These are phyloP conservation scores for Phytopythium cucurbitacearum DNA, from an alignment of 352 stramenopile genomes.

Conservation along the genomic window DNA sequence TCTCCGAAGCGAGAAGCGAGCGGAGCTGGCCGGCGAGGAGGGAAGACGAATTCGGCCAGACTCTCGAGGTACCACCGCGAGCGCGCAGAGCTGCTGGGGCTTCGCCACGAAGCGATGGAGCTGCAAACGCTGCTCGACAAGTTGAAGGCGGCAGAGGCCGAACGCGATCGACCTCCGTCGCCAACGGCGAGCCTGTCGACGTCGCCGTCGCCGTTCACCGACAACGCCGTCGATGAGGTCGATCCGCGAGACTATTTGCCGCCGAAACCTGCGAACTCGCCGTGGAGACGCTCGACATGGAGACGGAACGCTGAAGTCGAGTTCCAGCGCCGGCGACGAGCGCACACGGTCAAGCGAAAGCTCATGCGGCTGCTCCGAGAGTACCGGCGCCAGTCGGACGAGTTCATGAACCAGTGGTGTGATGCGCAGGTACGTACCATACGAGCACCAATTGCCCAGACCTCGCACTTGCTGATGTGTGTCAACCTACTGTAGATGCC, in stretches of 20 bases:
- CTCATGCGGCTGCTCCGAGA: background rate
- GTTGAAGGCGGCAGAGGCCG: constrained; percentile 1
- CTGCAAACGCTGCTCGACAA: constrained; percentile 1
- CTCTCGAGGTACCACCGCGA: constrained; percentile 1
- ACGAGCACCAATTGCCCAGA: background rate
- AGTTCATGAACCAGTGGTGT: background rate
- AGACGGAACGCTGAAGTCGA: background rate
- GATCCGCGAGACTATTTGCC: background rate
- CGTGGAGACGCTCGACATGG: background rate
- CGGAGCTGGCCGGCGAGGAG: too few relatives aligned
- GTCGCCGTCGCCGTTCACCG: constrained; percentile 1
- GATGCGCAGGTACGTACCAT: background rate
- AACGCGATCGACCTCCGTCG: background rate
- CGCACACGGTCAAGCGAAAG: background rate
- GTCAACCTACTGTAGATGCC: too few relatives aligned
- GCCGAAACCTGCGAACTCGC: background rate
- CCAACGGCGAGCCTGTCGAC: background rate
- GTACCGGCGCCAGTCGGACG: background rate
- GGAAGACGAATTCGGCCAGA: background rate
- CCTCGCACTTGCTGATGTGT: too few relatives aligned
- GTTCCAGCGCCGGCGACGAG: background rate
- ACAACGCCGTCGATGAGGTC: background rate
- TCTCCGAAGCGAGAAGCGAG: too few relatives aligned
- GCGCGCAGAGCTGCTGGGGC: constrained; percentile 1
- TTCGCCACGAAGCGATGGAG: constrained; percentile 1